Percentiles rank a stretch among this genome's conserved stretches.
These are phyloP conservation scores for Whalleya microplaca DNA, from an alignment of 2,329 filamentous ascomycete species.

Conservation along the genomic window DNA sequence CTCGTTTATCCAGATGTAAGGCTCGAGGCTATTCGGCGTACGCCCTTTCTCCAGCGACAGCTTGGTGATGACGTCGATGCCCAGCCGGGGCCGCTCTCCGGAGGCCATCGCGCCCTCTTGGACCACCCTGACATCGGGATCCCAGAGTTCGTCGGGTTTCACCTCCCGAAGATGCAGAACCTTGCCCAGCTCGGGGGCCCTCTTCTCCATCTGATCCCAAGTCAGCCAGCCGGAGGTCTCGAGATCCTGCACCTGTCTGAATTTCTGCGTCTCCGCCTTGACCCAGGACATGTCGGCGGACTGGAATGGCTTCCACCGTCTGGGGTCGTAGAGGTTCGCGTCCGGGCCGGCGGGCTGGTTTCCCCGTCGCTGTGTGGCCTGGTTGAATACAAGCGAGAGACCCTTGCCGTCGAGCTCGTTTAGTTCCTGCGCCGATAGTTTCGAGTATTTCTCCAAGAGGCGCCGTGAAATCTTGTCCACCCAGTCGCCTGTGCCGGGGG, in stretches of 20 bases:
- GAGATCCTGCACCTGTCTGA: conserved; percentile 3
- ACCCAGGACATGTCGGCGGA: conserved; percentile 8
- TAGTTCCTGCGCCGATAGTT: not conserved
- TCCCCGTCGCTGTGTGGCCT: not conserved
- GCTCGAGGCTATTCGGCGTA: not conserved
- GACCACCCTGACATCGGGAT: conserved; percentile 17
- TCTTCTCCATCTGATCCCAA: conserved; percentile 24
- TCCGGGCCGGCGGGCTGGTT: conserved; percentile 12
- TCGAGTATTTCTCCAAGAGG: conserved; percentile 1
- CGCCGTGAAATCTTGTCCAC: conserved; percentile 4
- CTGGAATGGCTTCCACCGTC: conserved; percentile 16
- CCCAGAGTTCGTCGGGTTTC: conserved; percentile 15
- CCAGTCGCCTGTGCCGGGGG: conserved; percentile 4
- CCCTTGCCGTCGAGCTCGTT: not conserved
- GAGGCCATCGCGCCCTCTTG: conserved; percentile 9
- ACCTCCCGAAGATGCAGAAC: conserved; percentile 3
- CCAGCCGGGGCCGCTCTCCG: conserved; percentile 11
- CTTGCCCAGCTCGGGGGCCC: conserved; percentile 9
- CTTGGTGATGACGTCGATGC: conserved; percentile 18
- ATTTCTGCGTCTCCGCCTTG: not conserved
- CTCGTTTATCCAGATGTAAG: conserved; percentile 1
- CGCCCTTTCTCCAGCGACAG: conserved; percentile 25
- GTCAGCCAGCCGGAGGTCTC: conserved; percentile 23
- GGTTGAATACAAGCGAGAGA: not conserved
- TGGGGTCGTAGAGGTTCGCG: conserved; percentile 17